phyloP scores from a whole-genome alignment of 1,139 yeast species.

The Debaryomyces psychrophilus region DNA sequence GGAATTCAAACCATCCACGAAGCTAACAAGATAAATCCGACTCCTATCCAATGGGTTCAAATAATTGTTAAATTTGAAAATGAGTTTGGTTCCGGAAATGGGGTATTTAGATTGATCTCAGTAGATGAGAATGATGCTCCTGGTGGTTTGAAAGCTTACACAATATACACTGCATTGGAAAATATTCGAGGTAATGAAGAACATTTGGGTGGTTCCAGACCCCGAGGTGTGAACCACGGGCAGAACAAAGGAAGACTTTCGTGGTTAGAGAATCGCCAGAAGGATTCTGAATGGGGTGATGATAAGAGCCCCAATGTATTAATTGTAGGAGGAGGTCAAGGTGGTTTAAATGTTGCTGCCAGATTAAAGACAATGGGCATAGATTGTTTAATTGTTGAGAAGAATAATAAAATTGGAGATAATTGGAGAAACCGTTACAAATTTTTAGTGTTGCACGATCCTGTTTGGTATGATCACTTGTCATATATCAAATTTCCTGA shows the following conservation, averaged over 20 bases:
- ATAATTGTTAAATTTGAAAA: constrained; percentile 32
- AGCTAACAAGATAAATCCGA: constrained; percentile 21
- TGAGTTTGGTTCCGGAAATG: constrained; percentile 36
- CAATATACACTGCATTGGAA: constrained; percentile 38
- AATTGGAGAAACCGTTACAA: constrained; percentile 50
- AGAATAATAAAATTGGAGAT: constrained; percentile 40
- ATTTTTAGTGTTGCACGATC: constrained; percentile 47
- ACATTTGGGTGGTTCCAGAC: constrained; percentile 30
- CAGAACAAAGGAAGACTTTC: constrained; percentile 35
- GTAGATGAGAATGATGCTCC: constrained; percentile 23
- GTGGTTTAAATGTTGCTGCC: constrained; percentile 45
- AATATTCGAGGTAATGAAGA: constrained; percentile 37
- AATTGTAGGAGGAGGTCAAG: constrained; percentile 50
- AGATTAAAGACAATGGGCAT: constrained; percentile 43
- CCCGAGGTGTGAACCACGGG: constrained; percentile 42
- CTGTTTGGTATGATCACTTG: constrained; percentile 45
- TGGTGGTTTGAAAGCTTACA: constrained; percentile 30
- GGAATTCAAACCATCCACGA: constrained; percentile 28
- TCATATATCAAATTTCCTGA: constrained; percentile 43
- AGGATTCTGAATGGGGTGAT: constrained; percentile 27
- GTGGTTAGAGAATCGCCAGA: constrained; percentile 30
- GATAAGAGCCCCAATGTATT: constrained; percentile 40
- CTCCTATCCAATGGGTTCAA: constrained; percentile 37
- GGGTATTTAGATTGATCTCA: constrained; percentile 32
- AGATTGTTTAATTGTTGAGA: constrained; percentile 39